A percentile compares a stretch with the other conserved stretches of the same genome.
Conservation (phyloP, 371 early-diverging fungal genomes). For the Mucor mucedo region DNA sequence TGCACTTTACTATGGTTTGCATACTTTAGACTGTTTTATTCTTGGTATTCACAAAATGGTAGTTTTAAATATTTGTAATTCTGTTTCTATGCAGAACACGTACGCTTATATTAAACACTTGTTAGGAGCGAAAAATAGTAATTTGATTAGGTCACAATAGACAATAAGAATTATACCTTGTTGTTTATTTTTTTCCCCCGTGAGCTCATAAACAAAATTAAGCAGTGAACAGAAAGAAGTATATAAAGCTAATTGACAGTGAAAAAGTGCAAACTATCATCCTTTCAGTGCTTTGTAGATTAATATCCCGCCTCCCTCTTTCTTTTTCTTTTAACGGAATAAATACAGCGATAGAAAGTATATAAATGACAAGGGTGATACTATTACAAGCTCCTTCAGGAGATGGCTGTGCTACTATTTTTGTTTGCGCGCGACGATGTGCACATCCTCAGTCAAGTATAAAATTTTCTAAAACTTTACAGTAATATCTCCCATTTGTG, state of each 20-base stretch:
- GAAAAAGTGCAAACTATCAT: too few species aligned
- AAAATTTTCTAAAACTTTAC: neutral
- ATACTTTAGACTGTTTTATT: neutral
- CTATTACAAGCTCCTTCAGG: neutral
- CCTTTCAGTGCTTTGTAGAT: neutral
- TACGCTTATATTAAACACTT: too few species aligned
- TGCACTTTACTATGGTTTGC: neutral
- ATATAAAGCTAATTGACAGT: too few species aligned
- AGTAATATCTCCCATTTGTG: neutral
- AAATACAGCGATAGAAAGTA: neutral
- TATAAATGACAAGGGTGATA: neutral
- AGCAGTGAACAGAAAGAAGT: too few species aligned
- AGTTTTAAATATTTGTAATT: neutral
- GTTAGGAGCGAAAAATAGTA: too few species aligned
- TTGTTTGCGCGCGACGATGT: conserved; percentile 1
- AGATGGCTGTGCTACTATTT: neutral
- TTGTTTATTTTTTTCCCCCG: too few species aligned
- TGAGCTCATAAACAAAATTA: too few species aligned
- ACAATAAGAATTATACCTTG: too few species aligned
- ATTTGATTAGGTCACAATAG: too few species aligned
- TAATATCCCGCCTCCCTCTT: too few species aligned
- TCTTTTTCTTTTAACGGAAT: neutral
- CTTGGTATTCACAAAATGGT: neutral
- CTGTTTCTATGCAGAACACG: too few species aligned
- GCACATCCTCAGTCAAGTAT: neutral